Conservation (phyloP, 2,329 filamentous ascomycete species). For the Xylariaceae sp. region DNA sequence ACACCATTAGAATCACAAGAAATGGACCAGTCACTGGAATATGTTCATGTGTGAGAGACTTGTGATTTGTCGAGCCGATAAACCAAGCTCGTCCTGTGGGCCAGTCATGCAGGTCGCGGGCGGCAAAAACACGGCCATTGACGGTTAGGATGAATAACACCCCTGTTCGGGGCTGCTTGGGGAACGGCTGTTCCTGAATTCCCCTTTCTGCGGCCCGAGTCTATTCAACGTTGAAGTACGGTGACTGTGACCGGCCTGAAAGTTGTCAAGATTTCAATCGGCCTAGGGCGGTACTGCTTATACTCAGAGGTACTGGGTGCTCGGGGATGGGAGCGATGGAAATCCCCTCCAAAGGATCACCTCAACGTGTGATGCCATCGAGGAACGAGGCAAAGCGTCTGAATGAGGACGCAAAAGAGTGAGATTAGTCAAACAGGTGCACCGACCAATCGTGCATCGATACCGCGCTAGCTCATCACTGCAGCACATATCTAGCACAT, state of each 20-base stretch:
- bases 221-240: constrained; percentile 8
- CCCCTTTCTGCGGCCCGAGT: constrained; percentile 11
- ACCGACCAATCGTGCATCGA: constrained; percentile 1
- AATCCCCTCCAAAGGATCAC: too few relatives aligned
- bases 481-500: constrained; percentile 22
- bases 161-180: constrained; percentile 17
- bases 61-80: constrained; percentile 35
- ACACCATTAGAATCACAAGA: constrained; percentile 20
- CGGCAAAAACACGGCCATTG: constrained; percentile 35
- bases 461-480: constrained; percentile 4
- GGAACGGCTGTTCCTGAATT: constrained; percentile 23
- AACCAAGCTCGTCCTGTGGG: constrained; percentile 18
- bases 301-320: too few relatives aligned
- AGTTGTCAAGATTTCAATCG: background rate
- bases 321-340: too few relatives aligned
- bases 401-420: background rate
- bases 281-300: too few relatives aligned
- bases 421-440: background rate
- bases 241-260: background rate
- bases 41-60: constrained; percentile 14
- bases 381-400: too few relatives aligned
- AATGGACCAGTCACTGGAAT: constrained; percentile 22
- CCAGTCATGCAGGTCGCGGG: constrained; percentile 32
- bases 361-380: too few relatives aligned
- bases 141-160: background rate